These are phyloP conservation scores for Breviolum minutum DNA, from an alignment of 73 alveolate species.

Conservation along the genomic window DNA sequence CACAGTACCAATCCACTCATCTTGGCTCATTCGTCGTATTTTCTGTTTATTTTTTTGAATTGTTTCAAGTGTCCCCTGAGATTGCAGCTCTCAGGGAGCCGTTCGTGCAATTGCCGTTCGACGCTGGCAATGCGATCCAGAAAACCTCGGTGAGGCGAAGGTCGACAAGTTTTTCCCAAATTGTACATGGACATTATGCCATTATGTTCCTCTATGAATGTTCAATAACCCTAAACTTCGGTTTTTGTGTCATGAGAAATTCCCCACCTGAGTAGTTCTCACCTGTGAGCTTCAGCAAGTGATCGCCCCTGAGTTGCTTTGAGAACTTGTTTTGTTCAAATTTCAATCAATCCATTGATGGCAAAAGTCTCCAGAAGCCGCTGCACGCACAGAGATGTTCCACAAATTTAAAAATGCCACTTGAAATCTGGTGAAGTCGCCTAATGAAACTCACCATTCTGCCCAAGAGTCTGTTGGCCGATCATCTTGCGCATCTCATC, in stretches of 20 bases:
- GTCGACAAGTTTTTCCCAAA: too few species aligned
- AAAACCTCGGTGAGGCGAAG: not conserved
- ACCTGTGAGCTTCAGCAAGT: slow-evolving; percentile 28
- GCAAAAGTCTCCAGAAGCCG: too few species aligned
- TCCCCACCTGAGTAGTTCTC: slow-evolving; percentile 38
- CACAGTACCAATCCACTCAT: too few species aligned
- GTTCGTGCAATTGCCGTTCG: slow-evolving; percentile 44
- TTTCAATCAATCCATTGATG: too few species aligned
- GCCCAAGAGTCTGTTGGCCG: slow-evolving; percentile 23
- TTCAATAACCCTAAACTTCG: too few species aligned
- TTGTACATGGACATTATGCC: not conserved
- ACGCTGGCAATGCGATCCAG: slow-evolving; percentile 1
- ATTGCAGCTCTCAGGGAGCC: slow-evolving; percentile 7
- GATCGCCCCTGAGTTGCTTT: slow-evolving; percentile 39
- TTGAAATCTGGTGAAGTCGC: not conserved
- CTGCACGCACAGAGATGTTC: too few species aligned
- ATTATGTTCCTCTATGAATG: too few species aligned
- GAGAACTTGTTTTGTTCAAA: not conserved
- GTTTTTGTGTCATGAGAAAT: not conserved
- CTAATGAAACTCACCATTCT: not conserved
- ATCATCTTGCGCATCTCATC: slow-evolving; percentile 62
- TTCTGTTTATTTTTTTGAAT: too few species aligned
- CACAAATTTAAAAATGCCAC: too few species aligned
- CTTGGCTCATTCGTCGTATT: too few species aligned
- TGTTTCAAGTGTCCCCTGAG: not conserved